phyloP scores from a whole-genome alignment of 106 monocot species.

The Dioscorea dumetorum region DNA sequence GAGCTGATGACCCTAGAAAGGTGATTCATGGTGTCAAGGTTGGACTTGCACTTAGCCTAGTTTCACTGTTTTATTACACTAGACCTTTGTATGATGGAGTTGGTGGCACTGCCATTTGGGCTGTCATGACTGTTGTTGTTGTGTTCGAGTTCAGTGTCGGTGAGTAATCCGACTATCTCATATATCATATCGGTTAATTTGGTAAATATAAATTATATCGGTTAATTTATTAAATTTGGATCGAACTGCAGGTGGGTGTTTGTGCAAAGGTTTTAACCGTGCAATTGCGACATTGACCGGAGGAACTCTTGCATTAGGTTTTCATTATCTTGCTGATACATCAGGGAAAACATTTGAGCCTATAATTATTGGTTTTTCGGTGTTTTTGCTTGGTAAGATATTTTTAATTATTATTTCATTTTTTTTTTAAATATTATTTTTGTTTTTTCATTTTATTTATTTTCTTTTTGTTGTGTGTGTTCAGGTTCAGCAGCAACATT shows the following conservation, averaged over 20 bases:
- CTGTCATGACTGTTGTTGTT: conserved; percentile 58
- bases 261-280: conserved; percentile 71
- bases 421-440: neutral
- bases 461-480: neutral
- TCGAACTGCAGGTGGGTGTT: conserved; percentile 36
- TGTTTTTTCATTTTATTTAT: neutral
- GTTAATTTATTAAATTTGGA: neutral
- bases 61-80: conserved; percentile 52
- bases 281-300: conserved; percentile 33
- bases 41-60: conserved; percentile 42
- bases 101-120: conserved; percentile 56
- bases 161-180: conserved; percentile 3
- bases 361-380: conserved; percentile 31
- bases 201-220: neutral
- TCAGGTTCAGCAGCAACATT: conserved; percentile 53
- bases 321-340: conserved; percentile 44
- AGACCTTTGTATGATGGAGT: conserved; percentile 60
- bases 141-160: conserved; percentile 59
- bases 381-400: conserved; percentile 53
- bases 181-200: neutral
- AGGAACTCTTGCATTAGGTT: conserved; percentile 44
- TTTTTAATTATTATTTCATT: neutral
- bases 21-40: conserved; percentile 47
- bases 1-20: conserved; percentile 42
- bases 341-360: conserved; percentile 42